Conservation (phyloP, 2,329 filamentous ascomycete genomes). For the Polychaeton citri region DNA sequence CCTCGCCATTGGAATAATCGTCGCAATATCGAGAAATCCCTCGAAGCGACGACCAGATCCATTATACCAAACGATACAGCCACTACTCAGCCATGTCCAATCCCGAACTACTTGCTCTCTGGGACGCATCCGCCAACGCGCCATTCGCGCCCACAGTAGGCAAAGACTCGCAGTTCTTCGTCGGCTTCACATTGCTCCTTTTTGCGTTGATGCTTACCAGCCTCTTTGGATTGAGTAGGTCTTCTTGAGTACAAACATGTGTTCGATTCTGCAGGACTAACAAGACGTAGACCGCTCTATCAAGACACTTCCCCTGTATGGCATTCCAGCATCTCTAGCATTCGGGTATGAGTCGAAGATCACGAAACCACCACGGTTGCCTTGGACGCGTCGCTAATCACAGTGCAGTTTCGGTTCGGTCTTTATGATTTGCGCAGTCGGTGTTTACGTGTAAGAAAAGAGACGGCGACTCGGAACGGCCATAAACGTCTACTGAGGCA, state of each 20-base stretch:
- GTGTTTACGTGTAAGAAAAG: slow-evolving; percentile 98
- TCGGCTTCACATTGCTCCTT: slow-evolving; percentile 65
- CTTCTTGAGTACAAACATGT: slow-evolving; percentile 11
- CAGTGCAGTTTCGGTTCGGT: slow-evolving; percentile 69
- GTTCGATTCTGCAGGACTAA: slow-evolving; percentile 8
- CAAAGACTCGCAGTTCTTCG: slow-evolving; percentile 72
- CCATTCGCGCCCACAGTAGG: slow-evolving; percentile 68
- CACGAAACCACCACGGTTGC: slow-evolving; percentile 7
- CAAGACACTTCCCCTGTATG: slow-evolving; percentile 61
- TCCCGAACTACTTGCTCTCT: slow-evolving; percentile 69
- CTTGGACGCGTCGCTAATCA: slow-evolving; percentile 4
- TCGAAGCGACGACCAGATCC: too few species aligned
- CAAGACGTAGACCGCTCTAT: slow-evolving; percentile 61
- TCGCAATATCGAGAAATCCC: too few species aligned
- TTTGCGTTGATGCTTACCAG: slow-evolving; percentile 58
- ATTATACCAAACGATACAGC: too few species aligned
- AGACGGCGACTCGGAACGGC: too few species aligned
- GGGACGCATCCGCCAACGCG: slow-evolving; percentile 81
- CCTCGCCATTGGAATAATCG: too few species aligned
- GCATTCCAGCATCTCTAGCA: slow-evolving; percentile 73
- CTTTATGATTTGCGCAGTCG: slow-evolving; percentile 97
- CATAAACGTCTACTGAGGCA: too few species aligned
- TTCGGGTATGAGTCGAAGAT: slow-evolving; percentile 56
- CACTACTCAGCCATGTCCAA: too few species aligned
- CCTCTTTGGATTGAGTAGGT: slow-evolving; percentile 75